These are phyloP conservation scores for Micractinium conductrix DNA, from an alignment of 139 green algal genomes.

Conservation along the genomic window DNA sequence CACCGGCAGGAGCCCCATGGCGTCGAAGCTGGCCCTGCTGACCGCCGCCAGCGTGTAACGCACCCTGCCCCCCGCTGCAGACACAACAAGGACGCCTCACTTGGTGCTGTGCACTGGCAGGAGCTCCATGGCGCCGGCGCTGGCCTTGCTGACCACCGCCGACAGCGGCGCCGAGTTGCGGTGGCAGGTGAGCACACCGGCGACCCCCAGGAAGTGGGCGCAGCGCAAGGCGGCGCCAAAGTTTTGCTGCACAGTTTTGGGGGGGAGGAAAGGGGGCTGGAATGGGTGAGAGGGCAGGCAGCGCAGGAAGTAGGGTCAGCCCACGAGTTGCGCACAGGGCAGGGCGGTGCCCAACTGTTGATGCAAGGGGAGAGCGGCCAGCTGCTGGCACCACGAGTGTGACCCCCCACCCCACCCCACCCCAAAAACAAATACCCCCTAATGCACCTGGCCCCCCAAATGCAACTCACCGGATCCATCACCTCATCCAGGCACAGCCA, in stretches of 20 bases:
- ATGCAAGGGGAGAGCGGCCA: no score
- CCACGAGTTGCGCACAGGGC: no score
- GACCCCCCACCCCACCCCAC: not conserved
- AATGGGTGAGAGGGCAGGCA: not conserved
- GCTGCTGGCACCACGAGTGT: not conserved
- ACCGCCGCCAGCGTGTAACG: conserved; percentile 65
- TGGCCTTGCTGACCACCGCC: conserved; percentile 86
- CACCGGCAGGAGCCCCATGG: conserved; percentile 71
- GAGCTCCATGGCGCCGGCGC: conserved; percentile 84
- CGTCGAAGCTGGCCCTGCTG: conserved; percentile 85
- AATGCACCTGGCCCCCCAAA: not conserved
- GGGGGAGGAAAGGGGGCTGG: not conserved
- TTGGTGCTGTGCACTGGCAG: conserved; percentile 67
- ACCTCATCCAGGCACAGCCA: conserved; percentile 95
- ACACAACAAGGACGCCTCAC: not conserved
- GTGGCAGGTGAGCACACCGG: conserved; percentile 80
- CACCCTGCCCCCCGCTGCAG: not conserved
- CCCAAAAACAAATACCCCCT: no score
- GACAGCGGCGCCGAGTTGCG: conserved; percentile 89
- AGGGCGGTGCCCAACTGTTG: not conserved
- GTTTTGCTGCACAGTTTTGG: conserved; percentile 93
- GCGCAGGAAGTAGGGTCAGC: not conserved
- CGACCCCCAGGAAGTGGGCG: conserved; percentile 85
- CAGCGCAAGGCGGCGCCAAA: conserved; percentile 86
- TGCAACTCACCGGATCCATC: conserved; percentile 70